A percentile compares a stretch with the other conserved stretches of the same genome.
Conservation (phyloP, 176 grass and related monocot genomes). For the Melocanna baccifera region DNA sequence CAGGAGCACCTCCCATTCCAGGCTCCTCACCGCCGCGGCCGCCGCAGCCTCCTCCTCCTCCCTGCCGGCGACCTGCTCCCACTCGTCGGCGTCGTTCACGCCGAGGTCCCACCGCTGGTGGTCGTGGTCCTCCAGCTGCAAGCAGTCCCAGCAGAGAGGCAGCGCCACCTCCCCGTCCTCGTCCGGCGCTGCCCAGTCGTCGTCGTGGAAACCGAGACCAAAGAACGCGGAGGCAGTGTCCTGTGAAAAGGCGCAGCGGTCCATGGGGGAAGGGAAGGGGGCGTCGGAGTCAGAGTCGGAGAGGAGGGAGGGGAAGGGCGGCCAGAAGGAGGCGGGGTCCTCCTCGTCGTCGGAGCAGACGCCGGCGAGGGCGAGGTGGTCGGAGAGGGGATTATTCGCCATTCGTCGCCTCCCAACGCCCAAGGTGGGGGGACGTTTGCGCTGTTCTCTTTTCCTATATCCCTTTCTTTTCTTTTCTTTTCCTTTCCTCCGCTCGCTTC, state of each 20-base stretch:
- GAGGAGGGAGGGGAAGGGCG: slow-evolving; percentile 43
- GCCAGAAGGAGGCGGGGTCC: slow-evolving; percentile 29
- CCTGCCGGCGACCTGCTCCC: slow-evolving; percentile 42
- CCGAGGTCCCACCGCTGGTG: slow-evolving; percentile 46
- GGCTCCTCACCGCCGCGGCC: slow-evolving; percentile 21
- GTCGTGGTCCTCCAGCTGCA: slow-evolving; percentile 60
- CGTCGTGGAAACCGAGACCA: slow-evolving; percentile 39
- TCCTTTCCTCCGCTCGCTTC: slow-evolving; percentile 1
- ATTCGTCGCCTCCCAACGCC: slow-evolving; percentile 20
- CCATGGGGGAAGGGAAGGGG: slow-evolving; percentile 22
- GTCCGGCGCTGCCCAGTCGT: slow-evolving; percentile 17
- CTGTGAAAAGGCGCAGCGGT: background rate
- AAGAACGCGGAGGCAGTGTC: slow-evolving; percentile 36
- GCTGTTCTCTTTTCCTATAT: background rate
- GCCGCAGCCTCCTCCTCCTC: slow-evolving; percentile 18
- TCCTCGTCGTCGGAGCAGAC: slow-evolving; percentile 24
- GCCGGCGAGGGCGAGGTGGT: slow-evolving; percentile 32
- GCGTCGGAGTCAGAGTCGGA: slow-evolving; percentile 37
- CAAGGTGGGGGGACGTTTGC: slow-evolving; percentile 9
- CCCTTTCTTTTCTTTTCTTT: background rate
- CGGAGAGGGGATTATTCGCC: slow-evolving; percentile 46
- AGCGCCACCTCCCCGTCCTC: slow-evolving; percentile 39
- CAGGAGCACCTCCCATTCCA: slow-evolving; percentile 80
- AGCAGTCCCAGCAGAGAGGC: slow-evolving; percentile 56
- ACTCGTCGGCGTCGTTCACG: slow-evolving; percentile 30